Base-by-base conservation (phyloP, 2,329 filamentous ascomycete genomes). In the Talaromyces marneffei region DNA sequence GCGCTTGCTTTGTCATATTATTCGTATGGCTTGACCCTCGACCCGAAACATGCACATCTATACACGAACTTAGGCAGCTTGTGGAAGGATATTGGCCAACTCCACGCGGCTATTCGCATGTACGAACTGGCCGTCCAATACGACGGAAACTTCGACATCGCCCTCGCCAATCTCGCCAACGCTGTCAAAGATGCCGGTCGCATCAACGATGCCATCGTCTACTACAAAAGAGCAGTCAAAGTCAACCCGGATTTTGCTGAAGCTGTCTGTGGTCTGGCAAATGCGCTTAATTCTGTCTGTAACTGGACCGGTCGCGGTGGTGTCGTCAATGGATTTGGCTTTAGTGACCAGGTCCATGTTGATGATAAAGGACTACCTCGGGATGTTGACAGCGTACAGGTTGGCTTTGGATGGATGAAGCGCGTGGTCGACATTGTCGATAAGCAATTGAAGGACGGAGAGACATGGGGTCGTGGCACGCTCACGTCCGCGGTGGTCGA, bases 241-340 rank as follows among this genome's bases (percentile, higher is more conserved):
- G 87, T 92, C n/a, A 99, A 94, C 67, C 93, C 94, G 0, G 89
- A 96, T 35, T 99, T 99, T 76, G 91, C 94, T 1, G 94, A 99
- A 77, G 94, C 94, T 6, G 93, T 99, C 0, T 99, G 94, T 74
- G 94, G 94, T 7, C 82, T 99, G 57, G 92, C 92, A 1, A 97
- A 96, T 62, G 93, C 94, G 1, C 80, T 99, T 57, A 97, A 97
- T 72, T 97, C 94, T 6, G 92, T 99, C 5, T 99, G 94, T 72
- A 90, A 93, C 70, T 99, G 94, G 94, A 84, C 85, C 69, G 91
- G 91, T 31, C 86, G 94, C 65, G 94, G 94, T 63, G 94, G 94
- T 1, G 88, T 96, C 50, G 81, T 90, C 27, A 83, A 90, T n/a
- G 83, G 87, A 58, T 81, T 80, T 57, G 91, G 90, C 8, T 85